phyloP scores from a whole-genome alignment of 257 asterid genomes.

The Nicotiana attenuata region DNA sequence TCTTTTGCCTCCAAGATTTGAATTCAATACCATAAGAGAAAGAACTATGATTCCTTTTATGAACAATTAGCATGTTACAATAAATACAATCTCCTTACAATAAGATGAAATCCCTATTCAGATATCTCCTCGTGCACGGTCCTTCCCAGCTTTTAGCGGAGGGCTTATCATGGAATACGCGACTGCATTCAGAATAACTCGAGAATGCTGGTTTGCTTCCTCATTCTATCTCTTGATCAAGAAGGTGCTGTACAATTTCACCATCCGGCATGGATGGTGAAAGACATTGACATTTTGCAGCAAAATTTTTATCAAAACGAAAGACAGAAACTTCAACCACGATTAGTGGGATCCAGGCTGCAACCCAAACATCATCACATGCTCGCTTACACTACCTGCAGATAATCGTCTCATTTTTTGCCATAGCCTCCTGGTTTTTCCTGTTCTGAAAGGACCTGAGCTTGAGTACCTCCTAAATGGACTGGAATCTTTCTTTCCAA shows the following conservation, averaged over 20 bases:
- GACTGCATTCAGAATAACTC: background rate
- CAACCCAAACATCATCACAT: conserved; percentile 37
- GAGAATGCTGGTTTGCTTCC: background rate
- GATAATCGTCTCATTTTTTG: conserved; percentile 49
- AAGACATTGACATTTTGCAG: background rate
- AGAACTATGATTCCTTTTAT: background rate
- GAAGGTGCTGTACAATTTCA: background rate
- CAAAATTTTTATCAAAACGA: background rate
- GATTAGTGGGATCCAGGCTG: conserved; percentile 58
- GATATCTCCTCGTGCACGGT: background rate
- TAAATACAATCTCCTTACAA: background rate
- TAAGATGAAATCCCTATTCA: background rate
- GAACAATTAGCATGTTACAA: conserved; percentile 8
- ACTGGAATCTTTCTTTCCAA: conserved; percentile 36
- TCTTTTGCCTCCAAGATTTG: background rate
- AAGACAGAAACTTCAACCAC: background rate
- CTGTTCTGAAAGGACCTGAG: conserved; percentile 63
- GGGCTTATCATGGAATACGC: background rate
- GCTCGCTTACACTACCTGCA: conserved; percentile 74
- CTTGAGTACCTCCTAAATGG: conserved; percentile 64
- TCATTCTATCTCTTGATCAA: background rate
- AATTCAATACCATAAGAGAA: background rate
- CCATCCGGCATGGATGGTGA: background rate
- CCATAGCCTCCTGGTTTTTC: conserved; percentile 52
- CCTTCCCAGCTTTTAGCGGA: background rate